Evolutionary conservation across 352 stramenopile species (phyloP), one percentile per base, ranked within the genome.

Genomic region (Pythium biforme): DNA sequence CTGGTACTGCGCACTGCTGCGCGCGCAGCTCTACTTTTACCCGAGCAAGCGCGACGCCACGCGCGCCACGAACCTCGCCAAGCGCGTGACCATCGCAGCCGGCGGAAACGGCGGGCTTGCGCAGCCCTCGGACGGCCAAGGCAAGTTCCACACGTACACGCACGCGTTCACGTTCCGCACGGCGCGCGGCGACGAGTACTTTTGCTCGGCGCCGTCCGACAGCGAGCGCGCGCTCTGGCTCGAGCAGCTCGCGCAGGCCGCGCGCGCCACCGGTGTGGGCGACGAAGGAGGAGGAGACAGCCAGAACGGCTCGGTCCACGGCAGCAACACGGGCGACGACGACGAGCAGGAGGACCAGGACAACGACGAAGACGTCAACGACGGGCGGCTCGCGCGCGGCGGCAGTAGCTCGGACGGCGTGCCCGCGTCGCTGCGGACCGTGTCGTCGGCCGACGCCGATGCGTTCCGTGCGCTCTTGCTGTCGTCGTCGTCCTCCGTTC

Each of bases 1-100:
- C 29, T 78, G 71, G 71, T 78, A 74, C 57, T 75, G 64, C 53
- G 55, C 68, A 45, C 68, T 75, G 54, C 67, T 66, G 51, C 68
- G 70, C 27, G 20, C 55, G 29, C 59, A 75, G 22, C 4, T 78
- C 19, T 69, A 61, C 50, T 73, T 67, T 50, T 78, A 75, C 57
- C 31, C 64, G 23, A 69, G 26, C 37, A 70, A 78, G 58, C 55
- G 51, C 11, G 71, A 78, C 68, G 68, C 68, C n/a, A 51, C 52
- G 20, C 59, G 63, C 10, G 71, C 68, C 9, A 58, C 59, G 22
- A 54, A 59, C 9, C 49, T 74, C 19, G 55, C 59, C 17, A 54
- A 62, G 15, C 55, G 68, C 17, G 57, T 75, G 8, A 46, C 43
- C 20, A 53, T 78, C 23, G n/a, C n/a, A n/a, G 59, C 56, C 9